phyloP scores from a whole-genome alignment of 2,329 filamentous ascomycete species.

The Pseudocercospora vitis region DNA sequence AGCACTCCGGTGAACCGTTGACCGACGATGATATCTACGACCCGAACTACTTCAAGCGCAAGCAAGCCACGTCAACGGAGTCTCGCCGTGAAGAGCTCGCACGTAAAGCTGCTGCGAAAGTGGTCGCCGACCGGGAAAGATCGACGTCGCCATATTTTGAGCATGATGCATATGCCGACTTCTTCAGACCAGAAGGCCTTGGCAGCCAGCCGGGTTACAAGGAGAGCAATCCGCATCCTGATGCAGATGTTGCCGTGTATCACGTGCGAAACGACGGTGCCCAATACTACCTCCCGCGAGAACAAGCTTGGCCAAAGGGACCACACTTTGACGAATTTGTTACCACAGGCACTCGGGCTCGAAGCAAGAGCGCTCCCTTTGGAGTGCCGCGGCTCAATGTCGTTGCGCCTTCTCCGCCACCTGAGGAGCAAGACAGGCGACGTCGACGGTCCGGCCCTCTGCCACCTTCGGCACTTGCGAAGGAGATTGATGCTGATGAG shows the following conservation, averaged over 20 bases:
- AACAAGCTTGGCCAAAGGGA: conserved; percentile 18
- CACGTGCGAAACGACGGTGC: conserved; percentile 41
- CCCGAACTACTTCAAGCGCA: conserved; percentile 46
- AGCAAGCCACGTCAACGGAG: conserved; percentile 32
- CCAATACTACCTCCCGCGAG: conserved; percentile 16
- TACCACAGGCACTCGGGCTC: conserved; percentile 8
- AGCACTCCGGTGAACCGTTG: conserved; percentile 40
- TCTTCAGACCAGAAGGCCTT: conserved; percentile 43
- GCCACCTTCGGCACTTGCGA: conserved; percentile 38
- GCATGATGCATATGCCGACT: conserved; percentile 41
- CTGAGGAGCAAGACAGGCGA: background rate
- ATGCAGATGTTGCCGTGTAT: conserved; percentile 46
- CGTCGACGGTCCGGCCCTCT: conserved; percentile 41
- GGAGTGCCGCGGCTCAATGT: conserved; percentile 56
- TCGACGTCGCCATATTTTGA: conserved; percentile 37
- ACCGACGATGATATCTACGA: conserved; percentile 50
- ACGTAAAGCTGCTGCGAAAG: conserved; percentile 40
- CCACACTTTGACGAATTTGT: conserved; percentile 4
- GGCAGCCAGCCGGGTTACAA: conserved; percentile 41
- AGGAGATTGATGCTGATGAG: conserved; percentile 19
- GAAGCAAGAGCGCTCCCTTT: conserved; percentile 30
- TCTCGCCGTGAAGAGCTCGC: conserved; percentile 32
- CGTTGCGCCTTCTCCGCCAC: conserved; percentile 58
- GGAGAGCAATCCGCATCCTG: conserved; percentile 45
- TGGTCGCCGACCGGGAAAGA: conserved; percentile 46